These are phyloP conservation scores for Physcomitrium patens DNA, from an alignment of 225 moss, liverwort and hornwort species.

Conservation along the genomic window DNA sequence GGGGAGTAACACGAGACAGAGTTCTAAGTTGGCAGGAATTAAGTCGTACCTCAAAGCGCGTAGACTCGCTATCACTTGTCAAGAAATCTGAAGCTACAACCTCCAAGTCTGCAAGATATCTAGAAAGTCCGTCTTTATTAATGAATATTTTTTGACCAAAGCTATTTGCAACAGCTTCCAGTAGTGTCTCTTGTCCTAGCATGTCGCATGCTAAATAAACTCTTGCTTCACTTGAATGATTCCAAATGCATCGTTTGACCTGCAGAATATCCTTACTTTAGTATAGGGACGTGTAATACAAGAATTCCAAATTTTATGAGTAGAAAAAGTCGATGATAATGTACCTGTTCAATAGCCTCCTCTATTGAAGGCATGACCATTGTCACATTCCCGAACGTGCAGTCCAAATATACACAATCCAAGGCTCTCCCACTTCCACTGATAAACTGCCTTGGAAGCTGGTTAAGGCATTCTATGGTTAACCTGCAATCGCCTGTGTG, in stretches of 20 bases:
- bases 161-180: constrained; percentile 46
- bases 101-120: constrained; percentile 65
- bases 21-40: neutral
- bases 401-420: constrained; percentile 79
- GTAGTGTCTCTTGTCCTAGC: constrained; percentile 70
- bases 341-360: constrained; percentile 72
- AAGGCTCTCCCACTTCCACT: constrained; percentile 40
- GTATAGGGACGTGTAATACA: neutral
- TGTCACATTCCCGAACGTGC: constrained; percentile 76
- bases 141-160: constrained; percentile 67
- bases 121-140: constrained; percentile 55
- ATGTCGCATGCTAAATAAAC: constrained; percentile 74
- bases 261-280: constrained; percentile 24
- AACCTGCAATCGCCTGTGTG: constrained; percentile 89
- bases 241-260: constrained; percentile 74
- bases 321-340: neutral
- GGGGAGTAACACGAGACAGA: neutral
- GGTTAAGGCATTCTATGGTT: constrained; percentile 58
- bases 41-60: constrained; percentile 71
- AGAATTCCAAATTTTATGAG: neutral
- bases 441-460: constrained; percentile 42
- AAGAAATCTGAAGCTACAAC: constrained; percentile 66
- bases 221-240: constrained; percentile 55
- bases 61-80: constrained; percentile 55
- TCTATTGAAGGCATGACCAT: constrained; percentile 68